These are phyloP conservation scores for Salisapilia sapeloensis DNA, from an alignment of 352 stramenopile species.

Conservation along the genomic window DNA sequence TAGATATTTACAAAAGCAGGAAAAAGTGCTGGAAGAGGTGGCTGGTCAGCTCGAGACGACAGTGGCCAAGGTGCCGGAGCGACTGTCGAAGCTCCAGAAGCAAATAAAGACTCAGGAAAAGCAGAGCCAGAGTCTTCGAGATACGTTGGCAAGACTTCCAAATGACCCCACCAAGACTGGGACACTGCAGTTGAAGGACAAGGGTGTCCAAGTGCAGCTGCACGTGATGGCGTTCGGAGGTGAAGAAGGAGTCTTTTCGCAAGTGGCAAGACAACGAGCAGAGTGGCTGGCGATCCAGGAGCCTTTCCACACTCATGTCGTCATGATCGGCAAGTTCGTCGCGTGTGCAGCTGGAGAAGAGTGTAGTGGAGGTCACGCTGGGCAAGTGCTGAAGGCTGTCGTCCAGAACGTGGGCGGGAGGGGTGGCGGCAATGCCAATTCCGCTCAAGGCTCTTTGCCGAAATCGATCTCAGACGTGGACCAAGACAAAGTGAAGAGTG, in stretches of 20 bases:
- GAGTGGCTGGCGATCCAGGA: conserved; percentile 24
- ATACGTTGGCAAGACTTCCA: conserved; percentile 24
- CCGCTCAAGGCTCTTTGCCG: conserved; percentile 48
- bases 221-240: conserved; percentile 6
- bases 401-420: conserved; percentile 30
- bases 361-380: conserved; percentile 21
- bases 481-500: no score
- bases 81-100: conserved; percentile 50
- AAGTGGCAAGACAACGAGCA: conserved; percentile 38
- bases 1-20: conserved; percentile 39
- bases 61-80: conserved; percentile 34
- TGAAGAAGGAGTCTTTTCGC: conserved; percentile 14
- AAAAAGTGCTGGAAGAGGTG: conserved; percentile 19
- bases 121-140: conserved; percentile 22
- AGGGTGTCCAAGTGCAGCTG: conserved; percentile 12
- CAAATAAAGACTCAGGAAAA: conserved; percentile 48
- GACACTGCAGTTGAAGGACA: conserved; percentile 3
- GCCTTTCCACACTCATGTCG: conserved; percentile 17
- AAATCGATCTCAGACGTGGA: no score
- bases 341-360: conserved; percentile 21
- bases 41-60: conserved; percentile 43
- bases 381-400: conserved; percentile 33
- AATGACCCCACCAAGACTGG: conserved; percentile 14
- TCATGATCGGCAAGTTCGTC: conserved; percentile 27
- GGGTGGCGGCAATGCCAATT: conserved; percentile 35